These are phyloP conservation scores for Volvox carteri DNA, from an alignment of 163 green algal genomes.

Conservation along the genomic window DNA sequence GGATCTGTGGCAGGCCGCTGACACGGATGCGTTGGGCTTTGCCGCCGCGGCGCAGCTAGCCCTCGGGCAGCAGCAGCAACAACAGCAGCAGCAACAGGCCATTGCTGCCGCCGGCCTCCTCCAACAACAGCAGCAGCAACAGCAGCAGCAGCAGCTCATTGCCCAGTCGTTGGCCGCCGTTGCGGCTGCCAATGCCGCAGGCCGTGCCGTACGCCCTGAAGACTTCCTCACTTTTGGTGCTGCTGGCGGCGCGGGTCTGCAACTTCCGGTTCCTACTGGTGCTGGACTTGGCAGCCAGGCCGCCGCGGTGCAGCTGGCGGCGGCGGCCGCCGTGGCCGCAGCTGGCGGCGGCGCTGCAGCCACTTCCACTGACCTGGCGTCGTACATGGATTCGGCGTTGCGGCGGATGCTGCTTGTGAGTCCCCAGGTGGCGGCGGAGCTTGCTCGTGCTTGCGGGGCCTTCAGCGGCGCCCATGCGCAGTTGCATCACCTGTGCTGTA, in stretches of 20 bases:
- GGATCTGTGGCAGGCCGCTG: slow-evolving; percentile 30
- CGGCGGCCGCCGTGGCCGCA: background rate
- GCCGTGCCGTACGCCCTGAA: background rate
- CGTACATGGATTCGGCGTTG: slow-evolving; percentile 37
- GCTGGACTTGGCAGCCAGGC: background rate
- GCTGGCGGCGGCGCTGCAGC: background rate
- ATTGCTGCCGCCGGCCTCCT: background rate
- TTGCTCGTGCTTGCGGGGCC: slow-evolving; percentile 40
- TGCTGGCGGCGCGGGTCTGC: background rate
- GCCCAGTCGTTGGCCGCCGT: slow-evolving; percentile 46
- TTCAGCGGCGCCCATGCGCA: slow-evolving; percentile 48
- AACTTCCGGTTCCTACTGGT: background rate
- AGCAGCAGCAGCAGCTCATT: slow-evolving; percentile 35
- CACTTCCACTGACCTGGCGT: slow-evolving; percentile 2
- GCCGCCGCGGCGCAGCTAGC: background rate
- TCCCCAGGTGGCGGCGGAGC: slow-evolving; percentile 36
- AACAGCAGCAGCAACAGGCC: slow-evolving; percentile 8
- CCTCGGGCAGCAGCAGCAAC: slow-evolving; percentile 42
- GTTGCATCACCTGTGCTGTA: slow-evolving; percentile 51
- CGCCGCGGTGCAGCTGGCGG: slow-evolving; percentile 3
- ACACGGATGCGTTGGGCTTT: slow-evolving; percentile 19
- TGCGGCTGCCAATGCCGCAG: slow-evolving; percentile 26
- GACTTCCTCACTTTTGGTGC: slow-evolving; percentile 24
- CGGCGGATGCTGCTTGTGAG: slow-evolving; percentile 52
- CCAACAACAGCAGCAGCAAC: slow-evolving; percentile 39